phyloP scores from a whole-genome alignment of 805 yeast genomes.

The Suhomyces vadensis region DNA sequence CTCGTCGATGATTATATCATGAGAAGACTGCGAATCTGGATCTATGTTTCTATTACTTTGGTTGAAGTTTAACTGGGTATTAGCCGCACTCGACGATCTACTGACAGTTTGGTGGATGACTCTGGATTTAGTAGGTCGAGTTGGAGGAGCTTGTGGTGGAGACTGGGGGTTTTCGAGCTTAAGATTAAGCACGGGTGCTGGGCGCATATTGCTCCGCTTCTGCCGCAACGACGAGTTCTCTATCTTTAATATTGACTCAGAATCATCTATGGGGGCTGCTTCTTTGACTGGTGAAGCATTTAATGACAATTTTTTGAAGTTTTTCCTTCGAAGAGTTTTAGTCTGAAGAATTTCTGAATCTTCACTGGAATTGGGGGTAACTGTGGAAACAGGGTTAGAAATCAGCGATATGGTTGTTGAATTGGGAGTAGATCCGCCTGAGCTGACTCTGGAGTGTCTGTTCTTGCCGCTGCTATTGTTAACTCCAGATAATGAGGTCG shows the following conservation, averaged over 20 bases:
- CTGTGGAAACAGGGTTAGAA: too few species aligned
- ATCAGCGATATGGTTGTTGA: background rate
- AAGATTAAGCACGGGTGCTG: constrained; percentile 33
- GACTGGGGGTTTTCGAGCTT: constrained; percentile 2
- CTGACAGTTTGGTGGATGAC: constrained; percentile 5
- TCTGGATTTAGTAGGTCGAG: background rate
- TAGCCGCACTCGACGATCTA: background rate
- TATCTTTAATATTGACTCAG: background rate
- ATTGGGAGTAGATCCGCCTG: background rate
- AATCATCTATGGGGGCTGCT: constrained; percentile 3
- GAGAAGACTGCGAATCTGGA: constrained; percentile 24
- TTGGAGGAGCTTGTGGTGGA: background rate
- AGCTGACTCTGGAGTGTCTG: background rate
- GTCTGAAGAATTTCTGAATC: constrained; percentile 25
- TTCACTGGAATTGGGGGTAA: background rate
- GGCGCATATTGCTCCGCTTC: constrained; percentile 24
- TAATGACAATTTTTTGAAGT: constrained; percentile 38
- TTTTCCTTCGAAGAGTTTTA: constrained; percentile 41
- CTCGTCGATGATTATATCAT: constrained; percentile 27
- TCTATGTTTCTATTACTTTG: constrained; percentile 23
- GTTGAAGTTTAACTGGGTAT: constrained; percentile 12
- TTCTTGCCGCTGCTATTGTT: background rate
- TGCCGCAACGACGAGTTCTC: constrained; percentile 17
- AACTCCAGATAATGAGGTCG: background rate
- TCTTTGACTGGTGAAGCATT: constrained; percentile 15